Base-by-base conservation (phyloP, 164 flowering plant species). In the Akebia trifoliata region DNA sequence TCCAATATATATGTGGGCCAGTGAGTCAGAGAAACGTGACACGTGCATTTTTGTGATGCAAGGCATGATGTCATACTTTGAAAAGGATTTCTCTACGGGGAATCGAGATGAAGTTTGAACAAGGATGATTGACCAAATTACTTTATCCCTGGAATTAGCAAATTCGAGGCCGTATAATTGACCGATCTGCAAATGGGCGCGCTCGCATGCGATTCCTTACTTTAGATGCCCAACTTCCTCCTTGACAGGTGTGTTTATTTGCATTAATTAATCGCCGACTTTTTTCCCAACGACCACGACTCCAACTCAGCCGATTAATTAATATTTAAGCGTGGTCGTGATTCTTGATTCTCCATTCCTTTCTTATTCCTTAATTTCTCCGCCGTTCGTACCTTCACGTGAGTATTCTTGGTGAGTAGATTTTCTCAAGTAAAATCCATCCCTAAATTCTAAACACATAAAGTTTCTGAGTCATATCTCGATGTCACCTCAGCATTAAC, bases 241-340 rank as follows among this genome's bases (percentile, higher is more conserved):
- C 47, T 61, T 32, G 42, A 68, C 45, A 55, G 43, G 18, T 34
- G 65, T 60, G 54, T 53, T 36, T 0, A 10, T 43, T 22, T 25
- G 34, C 21, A 28, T 55, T 40, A 29, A 15, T 43, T 50, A 59
- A 48, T 66, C 67, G 67, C 70, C 66, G 59, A 37, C 65, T 42
- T 47, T 35, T 30, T 11, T 20, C 24, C 28, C 47, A 6, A 20
- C 50, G 20, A 34, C 51, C 52, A 28, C 8, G n/a, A n/a, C n/a
- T n/a, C 9, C 29, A 17, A 17, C 50, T 46, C 9, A 6, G 28
- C 50, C 50, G 47, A 46, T 46, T 42, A 42, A 20, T 42, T 42
- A n/a, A 18, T 1, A 39, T 39, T 39, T 8, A 37, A 28, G 12
- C 0, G 8, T 10, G 8, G 25, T 29, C 20, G 36, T 2, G 18